phyloP scores from a whole-genome alignment of 202 grass and related monocot genomes.

The Zoysia matrella region DNA sequence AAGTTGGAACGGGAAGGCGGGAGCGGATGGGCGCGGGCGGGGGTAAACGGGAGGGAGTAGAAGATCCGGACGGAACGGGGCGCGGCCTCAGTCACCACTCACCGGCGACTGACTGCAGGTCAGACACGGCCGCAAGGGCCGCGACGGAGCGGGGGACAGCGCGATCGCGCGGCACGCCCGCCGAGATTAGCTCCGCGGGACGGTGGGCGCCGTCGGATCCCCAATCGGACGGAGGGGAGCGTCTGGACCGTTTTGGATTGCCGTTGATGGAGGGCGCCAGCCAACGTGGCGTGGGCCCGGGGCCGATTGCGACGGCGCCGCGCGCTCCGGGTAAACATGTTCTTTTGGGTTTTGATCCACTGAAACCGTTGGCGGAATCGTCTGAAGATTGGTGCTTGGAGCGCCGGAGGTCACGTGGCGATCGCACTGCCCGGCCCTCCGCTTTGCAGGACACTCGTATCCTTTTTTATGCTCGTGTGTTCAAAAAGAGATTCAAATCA shows the following conservation, averaged over 20 bases:
- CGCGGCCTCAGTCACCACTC: no score
- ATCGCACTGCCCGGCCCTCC: no score
- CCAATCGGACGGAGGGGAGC: neutral
- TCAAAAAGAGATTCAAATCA: neutral
- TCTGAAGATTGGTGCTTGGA: no score
- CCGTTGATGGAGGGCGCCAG: conserved; percentile 30
- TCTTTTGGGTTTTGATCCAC: neutral
- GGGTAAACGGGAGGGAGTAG: neutral
- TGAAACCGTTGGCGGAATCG: neutral
- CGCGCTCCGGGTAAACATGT: neutral
- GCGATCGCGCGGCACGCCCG: neutral
- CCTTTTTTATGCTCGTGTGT: neutral
- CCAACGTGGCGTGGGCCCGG: neutral
- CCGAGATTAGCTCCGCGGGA: conserved; percentile 29
- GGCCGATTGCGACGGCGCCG: neutral
- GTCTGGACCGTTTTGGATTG: neutral
- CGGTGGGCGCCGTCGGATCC: neutral
- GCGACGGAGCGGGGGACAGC: neutral
- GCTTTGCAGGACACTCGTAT: no score
- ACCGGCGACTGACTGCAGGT: no score
- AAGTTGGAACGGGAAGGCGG: conserved; percentile 27
- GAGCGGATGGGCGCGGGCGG: neutral
- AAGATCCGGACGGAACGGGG: conserved; percentile 31
- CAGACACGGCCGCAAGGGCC: neutral
- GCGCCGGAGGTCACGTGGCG: neutral